A percentile compares a stretch with the other conserved stretches of the same genome.
These are phyloP conservation scores for Globisporangium paddicum DNA, from an alignment of 352 stramenopile genomes.

Conservation along the genomic window DNA sequence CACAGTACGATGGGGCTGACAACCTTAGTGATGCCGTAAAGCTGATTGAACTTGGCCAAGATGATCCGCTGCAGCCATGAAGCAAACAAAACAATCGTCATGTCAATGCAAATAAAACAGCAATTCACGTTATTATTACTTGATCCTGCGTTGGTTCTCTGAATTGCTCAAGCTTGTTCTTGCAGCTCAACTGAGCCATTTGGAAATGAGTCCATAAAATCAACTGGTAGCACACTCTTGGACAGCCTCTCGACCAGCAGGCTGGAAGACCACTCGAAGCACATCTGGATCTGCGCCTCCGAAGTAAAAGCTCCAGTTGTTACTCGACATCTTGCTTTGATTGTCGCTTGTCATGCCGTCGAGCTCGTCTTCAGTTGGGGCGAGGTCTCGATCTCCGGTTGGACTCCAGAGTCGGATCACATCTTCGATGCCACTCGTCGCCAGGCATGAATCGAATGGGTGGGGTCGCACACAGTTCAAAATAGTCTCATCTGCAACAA, in stretches of 20 bases:
- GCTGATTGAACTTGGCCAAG: neutral
- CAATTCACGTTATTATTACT: neutral
- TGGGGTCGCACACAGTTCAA: constrained; percentile 89
- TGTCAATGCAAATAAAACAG: neutral
- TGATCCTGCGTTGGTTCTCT: neutral
- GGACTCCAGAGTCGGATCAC: constrained; percentile 79
- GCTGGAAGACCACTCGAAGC: constrained; percentile 66
- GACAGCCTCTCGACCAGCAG: constrained; percentile 41
- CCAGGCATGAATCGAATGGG: constrained; percentile 68
- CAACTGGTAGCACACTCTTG: constrained; percentile 70
- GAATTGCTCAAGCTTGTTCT: neutral
- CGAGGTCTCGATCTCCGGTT: constrained; percentile 31
- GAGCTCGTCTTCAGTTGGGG: constrained; percentile 42
- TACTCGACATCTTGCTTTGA: constrained; percentile 60
- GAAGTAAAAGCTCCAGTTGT: constrained; percentile 35
- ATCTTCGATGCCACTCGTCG: constrained; percentile 81
- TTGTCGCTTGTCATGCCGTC: constrained; percentile 51
- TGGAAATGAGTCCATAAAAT: no score
- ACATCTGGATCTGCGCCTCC: constrained; percentile 46
- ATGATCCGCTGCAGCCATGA: neutral
- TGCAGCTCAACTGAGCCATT: no score
- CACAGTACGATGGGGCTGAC: neutral
- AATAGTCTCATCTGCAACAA: constrained; percentile 81
- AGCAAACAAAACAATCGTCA: neutral
- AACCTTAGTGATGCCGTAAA: neutral